These are phyloP conservation scores for Dictyostelium brefeldianum DNA, from an alignment of 78 protist species.

Conservation along the genomic window DNA sequence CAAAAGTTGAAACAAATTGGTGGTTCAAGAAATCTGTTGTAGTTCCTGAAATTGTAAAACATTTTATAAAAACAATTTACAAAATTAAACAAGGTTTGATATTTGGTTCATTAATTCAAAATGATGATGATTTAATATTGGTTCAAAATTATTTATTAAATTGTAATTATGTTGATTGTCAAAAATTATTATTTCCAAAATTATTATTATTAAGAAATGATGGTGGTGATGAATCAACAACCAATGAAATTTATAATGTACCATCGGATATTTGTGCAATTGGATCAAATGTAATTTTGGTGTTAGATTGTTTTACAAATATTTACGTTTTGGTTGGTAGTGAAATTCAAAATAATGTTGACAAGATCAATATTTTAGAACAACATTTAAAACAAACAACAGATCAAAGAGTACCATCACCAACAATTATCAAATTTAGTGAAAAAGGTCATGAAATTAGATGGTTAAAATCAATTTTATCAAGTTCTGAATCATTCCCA, in stretches of 20 bases:
- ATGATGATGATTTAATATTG: constrained; percentile 52
- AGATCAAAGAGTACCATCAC: constrained; percentile 17
- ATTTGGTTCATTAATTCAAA: constrained; percentile 55
- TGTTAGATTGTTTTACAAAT: not conserved
- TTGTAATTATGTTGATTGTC: constrained; percentile 33
- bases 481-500: constrained; percentile 4
- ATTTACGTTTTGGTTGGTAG: constrained; percentile 24
- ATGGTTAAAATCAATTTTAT: constrained; percentile 18
- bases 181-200: constrained; percentile 42
- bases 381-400: not conserved
- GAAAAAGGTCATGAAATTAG: constrained; percentile 9
- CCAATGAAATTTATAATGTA: not conserved
- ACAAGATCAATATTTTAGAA: not conserved
- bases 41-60: constrained; percentile 35
- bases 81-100: constrained; percentile 22
- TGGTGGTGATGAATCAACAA: too few species aligned
- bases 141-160: not conserved
- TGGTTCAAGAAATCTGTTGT: constrained; percentile 48
- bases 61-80: constrained; percentile 42
- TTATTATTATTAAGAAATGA: not conserved
- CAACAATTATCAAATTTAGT: constrained; percentile 7
- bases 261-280: constrained; percentile 29
- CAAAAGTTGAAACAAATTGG: constrained; percentile 47
- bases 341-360: not conserved
- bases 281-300: not conserved